Evolutionary conservation across 2,329 filamentous ascomycete species (phyloP).

Genomic region (Rhexocercosporidium sp.): DNA sequence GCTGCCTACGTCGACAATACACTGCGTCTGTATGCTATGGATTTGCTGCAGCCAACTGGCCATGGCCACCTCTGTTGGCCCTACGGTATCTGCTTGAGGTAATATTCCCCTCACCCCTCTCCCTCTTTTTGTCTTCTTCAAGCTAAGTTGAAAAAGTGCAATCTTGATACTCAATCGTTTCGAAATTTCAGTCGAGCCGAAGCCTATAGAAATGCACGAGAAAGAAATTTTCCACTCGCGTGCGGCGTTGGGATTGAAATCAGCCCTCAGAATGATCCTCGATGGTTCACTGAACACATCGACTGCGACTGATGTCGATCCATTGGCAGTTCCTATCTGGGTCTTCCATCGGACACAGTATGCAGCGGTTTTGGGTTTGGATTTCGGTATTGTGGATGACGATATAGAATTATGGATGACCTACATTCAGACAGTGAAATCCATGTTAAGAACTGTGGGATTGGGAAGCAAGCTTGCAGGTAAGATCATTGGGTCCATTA

Average conservation of each 20-base stretch:
- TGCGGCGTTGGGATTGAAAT: not conserved
- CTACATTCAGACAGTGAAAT: slow-evolving; percentile 23
- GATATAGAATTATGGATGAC: slow-evolving; percentile 21
- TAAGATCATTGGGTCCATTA: not conserved
- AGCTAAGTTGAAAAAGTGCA: not conserved
- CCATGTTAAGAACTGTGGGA: slow-evolving; percentile 20
- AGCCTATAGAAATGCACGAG: not conserved
- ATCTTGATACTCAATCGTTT: not conserved
- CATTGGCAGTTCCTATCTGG: not conserved
- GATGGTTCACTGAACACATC: not conserved
- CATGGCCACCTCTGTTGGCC: slow-evolving; percentile 10
- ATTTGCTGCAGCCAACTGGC: slow-evolving; percentile 10
- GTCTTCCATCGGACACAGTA: not conserved
- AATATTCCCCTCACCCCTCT: not conserved
- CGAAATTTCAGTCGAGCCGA: not conserved
- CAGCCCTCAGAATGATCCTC: not conserved
- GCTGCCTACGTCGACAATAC: slow-evolving; percentile 1
- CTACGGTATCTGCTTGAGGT: slow-evolving; percentile 13
- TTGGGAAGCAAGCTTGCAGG: not conserved
- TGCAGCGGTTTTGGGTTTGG: slow-evolving; percentile 19
- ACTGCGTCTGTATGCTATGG: slow-evolving; percentile 12
- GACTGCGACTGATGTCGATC: not conserved
- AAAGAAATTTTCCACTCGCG: not conserved
- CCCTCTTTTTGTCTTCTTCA: too few relatives aligned
- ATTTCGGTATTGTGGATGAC: slow-evolving; percentile 22